A percentile compares a stretch with the other conserved stretches of the same genome.
Evolutionary conservation across 139 green algal species (phyloP).

Genomic region (Tetradesmus obliquus): DNA sequence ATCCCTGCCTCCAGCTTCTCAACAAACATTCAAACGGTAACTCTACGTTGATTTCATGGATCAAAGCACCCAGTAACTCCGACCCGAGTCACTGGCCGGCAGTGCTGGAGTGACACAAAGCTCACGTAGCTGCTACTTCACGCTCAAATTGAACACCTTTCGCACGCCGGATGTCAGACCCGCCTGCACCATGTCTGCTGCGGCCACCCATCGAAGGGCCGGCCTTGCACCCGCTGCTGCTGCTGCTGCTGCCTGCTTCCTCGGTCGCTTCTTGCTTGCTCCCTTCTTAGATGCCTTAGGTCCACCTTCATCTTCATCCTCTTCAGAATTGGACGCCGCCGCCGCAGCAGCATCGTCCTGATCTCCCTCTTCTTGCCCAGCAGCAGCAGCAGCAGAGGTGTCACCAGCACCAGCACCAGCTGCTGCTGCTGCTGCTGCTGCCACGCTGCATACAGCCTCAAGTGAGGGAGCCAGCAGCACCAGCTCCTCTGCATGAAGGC

Average conservation of each 20-base stretch:
- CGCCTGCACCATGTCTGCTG: neutral
- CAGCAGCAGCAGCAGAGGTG: neutral
- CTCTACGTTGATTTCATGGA: neutral
- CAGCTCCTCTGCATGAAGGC: constrained; percentile 64
- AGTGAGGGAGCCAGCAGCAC: constrained; percentile 45
- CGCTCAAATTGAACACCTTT: constrained; percentile 23
- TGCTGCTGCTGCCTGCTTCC: neutral
- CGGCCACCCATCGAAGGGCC: constrained; percentile 28
- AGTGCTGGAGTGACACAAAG: neutral
- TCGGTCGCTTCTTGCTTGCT: neutral
- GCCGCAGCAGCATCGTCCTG: neutral
- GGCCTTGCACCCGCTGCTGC: neutral
- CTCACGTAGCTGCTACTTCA: neutral
- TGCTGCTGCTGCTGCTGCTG: constrained; percentile 2
- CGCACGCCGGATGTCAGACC: constrained; percentile 37
- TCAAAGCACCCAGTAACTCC: neutral
- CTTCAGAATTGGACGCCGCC: neutral
- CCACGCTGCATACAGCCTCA: neutral
- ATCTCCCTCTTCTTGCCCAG: neutral
- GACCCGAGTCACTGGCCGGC: neutral
- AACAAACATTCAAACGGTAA: neutral
- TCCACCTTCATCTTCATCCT: neutral
- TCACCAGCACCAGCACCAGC: neutral
- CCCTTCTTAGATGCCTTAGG: neutral
- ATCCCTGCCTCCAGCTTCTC: neutral